Conservation (phyloP, 1,284 basidiomycete species). For the Boletus semigastroideus region DNA sequence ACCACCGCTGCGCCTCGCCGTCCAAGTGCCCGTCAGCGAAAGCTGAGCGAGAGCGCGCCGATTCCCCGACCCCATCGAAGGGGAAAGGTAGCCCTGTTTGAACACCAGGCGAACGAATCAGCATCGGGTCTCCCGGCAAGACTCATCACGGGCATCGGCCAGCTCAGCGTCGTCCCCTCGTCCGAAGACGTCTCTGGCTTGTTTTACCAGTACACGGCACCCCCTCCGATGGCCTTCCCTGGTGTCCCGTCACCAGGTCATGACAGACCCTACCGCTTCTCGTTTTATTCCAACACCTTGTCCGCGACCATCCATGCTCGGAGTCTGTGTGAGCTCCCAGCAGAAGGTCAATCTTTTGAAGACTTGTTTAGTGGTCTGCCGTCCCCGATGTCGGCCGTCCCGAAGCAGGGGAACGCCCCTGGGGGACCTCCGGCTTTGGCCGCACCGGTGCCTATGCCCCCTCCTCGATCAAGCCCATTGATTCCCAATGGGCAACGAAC, state of each 20-base stretch:
- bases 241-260: conserved; percentile 59
- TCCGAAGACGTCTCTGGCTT: conserved; percentile 27
- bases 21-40: conserved; percentile 65
- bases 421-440: conserved; percentile 3
- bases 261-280: conserved; percentile 94
- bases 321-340: conserved; percentile 90
- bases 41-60: conserved; percentile 78
- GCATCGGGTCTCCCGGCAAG: conserved; percentile 45
- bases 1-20: conserved; percentile 25
- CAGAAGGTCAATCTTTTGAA: conserved; percentile 91
- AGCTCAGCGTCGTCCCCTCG: conserved; percentile 33
- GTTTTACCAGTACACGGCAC: conserved; percentile 14
- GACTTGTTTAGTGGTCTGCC: conserved; percentile 77
- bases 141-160: conserved; percentile 32
- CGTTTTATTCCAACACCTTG: conserved; percentile 95
- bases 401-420: conserved; percentile 7
- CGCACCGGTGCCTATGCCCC: conserved; percentile 12
- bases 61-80: conserved; percentile 66
- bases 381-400: conserved; percentile 1
- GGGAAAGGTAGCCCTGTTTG: conserved; percentile 91
- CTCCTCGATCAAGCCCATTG: conserved; percentile 6
- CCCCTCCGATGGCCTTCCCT: conserved; percentile 14
- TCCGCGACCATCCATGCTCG: conserved; percentile 94
- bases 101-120: conserved; percentile 56
- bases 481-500: conserved; percentile 9